Conservation (phyloP, 2,329 filamentous ascomycete genomes). For the Calonectria leucothoes region DNA sequence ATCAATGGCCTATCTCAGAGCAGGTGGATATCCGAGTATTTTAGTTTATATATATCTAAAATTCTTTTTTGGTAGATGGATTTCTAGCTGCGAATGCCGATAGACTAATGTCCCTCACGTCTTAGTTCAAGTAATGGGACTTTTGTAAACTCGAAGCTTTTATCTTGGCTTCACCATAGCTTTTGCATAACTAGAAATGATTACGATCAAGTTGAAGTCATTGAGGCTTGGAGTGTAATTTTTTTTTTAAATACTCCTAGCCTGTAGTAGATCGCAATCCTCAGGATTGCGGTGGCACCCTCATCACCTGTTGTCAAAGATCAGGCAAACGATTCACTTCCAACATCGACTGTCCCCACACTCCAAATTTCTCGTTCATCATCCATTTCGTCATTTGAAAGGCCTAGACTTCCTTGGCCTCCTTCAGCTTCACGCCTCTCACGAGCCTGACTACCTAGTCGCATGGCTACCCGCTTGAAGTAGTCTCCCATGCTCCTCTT, state of each 20-base stretch:
- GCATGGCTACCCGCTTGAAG: constrained; percentile 91
- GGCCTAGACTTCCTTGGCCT: constrained; percentile 83
- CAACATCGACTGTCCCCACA: constrained; percentile 83
- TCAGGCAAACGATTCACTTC: constrained; percentile 38
- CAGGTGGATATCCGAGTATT: background rate
- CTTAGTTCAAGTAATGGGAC: background rate
- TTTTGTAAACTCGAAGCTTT: too few species aligned
- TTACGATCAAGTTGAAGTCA: background rate
- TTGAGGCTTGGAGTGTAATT: background rate
- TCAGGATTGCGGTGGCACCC: background rate
- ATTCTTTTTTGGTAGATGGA: too few species aligned
- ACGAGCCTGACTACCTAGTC: constrained; percentile 86
- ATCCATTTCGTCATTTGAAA: constrained; percentile 91
- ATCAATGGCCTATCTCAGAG: background rate
- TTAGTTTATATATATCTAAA: too few species aligned
- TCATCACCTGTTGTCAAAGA: background rate
- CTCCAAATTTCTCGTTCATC: constrained; percentile 97
- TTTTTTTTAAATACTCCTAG: background rate
- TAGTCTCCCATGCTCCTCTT: constrained; percentile 97
- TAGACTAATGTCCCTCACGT: background rate
- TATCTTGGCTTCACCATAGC: too few species aligned
- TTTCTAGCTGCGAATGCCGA: background rate
- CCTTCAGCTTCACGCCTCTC: constrained; percentile 94
- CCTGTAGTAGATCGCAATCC: background rate
- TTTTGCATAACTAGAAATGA: background rate